Evolutionary conservation across 176 grass and related monocot species (phyloP).

Genomic region (Rhipidocladum racemiflorum): DNA sequence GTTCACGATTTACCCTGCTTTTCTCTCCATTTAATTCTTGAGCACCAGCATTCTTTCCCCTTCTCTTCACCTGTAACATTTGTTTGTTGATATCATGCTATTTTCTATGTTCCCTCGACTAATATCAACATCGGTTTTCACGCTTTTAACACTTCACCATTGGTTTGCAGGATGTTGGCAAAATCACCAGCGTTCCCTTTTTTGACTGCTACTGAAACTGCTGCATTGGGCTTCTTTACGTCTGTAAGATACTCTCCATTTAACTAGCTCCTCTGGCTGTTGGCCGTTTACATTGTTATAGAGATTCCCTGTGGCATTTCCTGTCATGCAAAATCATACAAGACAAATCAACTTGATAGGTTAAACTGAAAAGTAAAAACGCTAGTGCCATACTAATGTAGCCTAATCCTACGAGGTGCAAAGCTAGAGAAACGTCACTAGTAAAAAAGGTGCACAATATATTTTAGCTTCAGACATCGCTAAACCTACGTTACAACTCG

Average conservation of each 20-base stretch:
- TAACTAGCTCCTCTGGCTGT: constrained; percentile 2
- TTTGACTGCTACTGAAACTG: constrained; percentile 31
- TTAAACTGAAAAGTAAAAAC: neutral
- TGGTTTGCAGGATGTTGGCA: constrained; percentile 39
- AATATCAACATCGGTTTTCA: neutral
- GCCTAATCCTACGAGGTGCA: neutral
- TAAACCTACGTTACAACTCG: neutral
- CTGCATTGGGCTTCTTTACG: constrained; percentile 26
- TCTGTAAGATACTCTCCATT: constrained; percentile 42
- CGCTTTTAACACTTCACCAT: neutral
- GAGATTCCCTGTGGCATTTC: neutral
- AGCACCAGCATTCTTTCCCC: neutral
- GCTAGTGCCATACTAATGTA: neutral
- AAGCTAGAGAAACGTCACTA: neutral
- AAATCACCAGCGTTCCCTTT: constrained; percentile 28
- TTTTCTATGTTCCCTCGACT: neutral
- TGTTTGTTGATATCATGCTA: neutral
- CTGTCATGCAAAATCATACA: neutral
- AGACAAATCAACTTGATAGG: neutral
- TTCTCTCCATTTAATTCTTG: neutral
- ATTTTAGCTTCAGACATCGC: neutral
- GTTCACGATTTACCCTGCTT: neutral
- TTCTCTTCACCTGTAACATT: neutral
- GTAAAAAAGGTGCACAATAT: neutral
- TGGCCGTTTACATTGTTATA: neutral